phyloP scores from a whole-genome alignment of 208 protist genomes.

The Trichomonas vaginalis region DNA sequence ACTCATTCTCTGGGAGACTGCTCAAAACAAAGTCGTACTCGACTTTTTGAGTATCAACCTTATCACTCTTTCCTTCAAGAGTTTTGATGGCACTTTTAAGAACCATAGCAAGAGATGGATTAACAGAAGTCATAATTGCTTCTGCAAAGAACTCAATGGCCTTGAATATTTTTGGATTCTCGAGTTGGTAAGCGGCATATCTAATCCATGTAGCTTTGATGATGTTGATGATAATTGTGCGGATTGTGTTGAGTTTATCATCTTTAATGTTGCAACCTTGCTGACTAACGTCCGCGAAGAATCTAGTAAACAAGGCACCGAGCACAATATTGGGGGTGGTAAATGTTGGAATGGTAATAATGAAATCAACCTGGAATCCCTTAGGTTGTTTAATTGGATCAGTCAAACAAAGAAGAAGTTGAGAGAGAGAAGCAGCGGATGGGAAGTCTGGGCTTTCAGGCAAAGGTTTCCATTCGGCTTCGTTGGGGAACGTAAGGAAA shows the following conservation, averaged over 20 bases:
- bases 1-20: neutral
- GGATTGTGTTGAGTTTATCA: neutral
- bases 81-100: neutral
- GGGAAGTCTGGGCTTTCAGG: neutral
- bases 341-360: neutral
- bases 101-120: neutral
- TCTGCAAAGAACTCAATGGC: neutral
- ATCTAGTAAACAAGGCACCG: neutral
- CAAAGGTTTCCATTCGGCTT: neutral
- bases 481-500: neutral
- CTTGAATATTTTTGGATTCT: neutral
- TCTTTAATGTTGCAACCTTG: neutral
- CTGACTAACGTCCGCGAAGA: neutral
- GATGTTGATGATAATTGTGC: neutral
- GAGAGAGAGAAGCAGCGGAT: neutral
- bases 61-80: neutral
- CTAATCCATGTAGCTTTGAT: neutral
- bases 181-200: neutral
- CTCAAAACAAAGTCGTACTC: neutral
- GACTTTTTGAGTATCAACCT: neutral
- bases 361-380: neutral
- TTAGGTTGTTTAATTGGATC: neutral
- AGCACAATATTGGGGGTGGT: neutral
- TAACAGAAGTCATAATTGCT: neutral
- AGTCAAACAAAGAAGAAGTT: neutral